Evolutionary conservation across 148 eudicot genomes (phyloP), one percentile per base, ranked within the genome.

Genomic region (Camellia granthamiana): DNA sequence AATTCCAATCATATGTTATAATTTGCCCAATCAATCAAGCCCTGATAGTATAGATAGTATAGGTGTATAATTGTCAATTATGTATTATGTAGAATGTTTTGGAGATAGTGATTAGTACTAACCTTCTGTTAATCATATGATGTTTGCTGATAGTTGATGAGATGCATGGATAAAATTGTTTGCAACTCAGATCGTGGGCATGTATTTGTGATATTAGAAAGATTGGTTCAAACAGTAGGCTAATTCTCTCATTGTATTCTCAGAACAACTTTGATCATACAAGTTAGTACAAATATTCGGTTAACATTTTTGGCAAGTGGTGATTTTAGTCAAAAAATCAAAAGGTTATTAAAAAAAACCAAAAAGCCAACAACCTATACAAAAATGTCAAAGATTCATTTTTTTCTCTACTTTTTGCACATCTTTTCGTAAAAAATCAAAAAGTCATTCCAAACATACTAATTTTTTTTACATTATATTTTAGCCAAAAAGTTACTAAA

Each of bases 21-120:
- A 30, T 30, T 30, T 30, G 38, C 38, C 11, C n/a, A 46, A 14
- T 46, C 30, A 30, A 47, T 19, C 38, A 30, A 30, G 38, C 38
- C 38, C 38, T 30, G 38, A 30, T 30, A 30, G 38, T 30, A 30
- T 30, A 30, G 38, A 30, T 30, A 30, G 56, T 19, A 47, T 72
- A 72, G 7, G 52, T 52, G 59, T n/a, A 21, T 51, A 46, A 13
- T 49, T 71, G 38, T 11, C 56, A 71, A 18, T 69, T 69, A 10
- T 47, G 30, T 1, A 43, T 15, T 72, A n/a, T 19, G 18, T 11
- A 10, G 7, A 21, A 23, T 51, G 42, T 10, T 72, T 51, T 72
- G 75, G 75, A 72, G 75, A 72, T 51, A 42, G 51, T 52, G 62
- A 10, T 72, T 12, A 13, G 76, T 54, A 11, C 6, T 51, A 51